Percentiles rank a stretch among this genome's conserved stretches.
Evolutionary conservation across 208 protist genomes (phyloP).

Genomic region (Balamuthia mandrillaris): DNA sequence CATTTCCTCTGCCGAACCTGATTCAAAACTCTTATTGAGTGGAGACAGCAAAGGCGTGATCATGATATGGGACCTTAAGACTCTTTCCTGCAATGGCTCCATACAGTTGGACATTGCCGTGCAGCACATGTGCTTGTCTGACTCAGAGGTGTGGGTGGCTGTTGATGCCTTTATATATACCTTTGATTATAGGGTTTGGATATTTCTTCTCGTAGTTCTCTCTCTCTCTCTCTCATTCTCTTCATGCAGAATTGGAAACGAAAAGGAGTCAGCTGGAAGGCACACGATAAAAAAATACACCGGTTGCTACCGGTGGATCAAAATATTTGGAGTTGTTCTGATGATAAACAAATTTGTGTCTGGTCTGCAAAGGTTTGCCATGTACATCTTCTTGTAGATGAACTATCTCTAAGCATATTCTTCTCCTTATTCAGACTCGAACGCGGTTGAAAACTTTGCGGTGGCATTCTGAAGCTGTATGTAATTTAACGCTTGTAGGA

Average conservation of each 20-base stretch:
- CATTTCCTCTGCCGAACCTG: background rate
- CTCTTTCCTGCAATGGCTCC: background rate
- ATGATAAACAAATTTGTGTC: background rate
- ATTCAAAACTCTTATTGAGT: background rate
- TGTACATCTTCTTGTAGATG: too few species aligned
- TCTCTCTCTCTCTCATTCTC: background rate
- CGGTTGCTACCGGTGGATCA: background rate
- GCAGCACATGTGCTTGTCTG: background rate
- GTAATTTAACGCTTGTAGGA: too few species aligned
- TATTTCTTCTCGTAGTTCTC: background rate
- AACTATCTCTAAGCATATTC: too few species aligned
- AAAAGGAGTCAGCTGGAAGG: background rate
- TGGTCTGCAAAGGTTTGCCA: background rate
- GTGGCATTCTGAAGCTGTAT: too few species aligned
- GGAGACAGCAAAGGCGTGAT: background rate
- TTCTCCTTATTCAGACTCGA: too few species aligned
- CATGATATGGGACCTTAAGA: conserved; percentile 31
- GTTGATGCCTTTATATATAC: conserved; percentile 1
- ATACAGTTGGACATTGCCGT: conserved; percentile 20
- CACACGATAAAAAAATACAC: background rate
- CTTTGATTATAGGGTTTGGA: background rate
- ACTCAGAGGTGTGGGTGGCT: background rate
- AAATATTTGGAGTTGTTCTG: background rate
- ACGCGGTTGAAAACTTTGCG: too few species aligned
- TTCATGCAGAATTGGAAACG: background rate